Percentiles rank a stretch among this genome's conserved stretches.
These are phyloP conservation scores for Rhamnella rubrinervis DNA, from an alignment of 331 rosid genomes.

Conservation along the genomic window DNA sequence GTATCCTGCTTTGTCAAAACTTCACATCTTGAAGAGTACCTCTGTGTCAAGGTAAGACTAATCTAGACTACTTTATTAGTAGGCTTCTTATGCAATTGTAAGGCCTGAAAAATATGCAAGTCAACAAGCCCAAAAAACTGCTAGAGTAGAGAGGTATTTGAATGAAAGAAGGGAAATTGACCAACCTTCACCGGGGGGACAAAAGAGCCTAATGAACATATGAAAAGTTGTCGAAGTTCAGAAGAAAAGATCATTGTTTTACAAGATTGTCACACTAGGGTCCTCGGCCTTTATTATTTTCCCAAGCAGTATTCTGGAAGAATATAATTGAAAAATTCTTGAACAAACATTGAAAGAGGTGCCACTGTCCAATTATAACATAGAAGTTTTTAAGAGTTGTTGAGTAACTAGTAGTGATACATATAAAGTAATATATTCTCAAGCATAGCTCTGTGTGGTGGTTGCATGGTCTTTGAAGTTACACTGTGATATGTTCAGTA, in stretches of 20 bases:
- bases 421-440: background rate
- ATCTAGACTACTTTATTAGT: background rate
- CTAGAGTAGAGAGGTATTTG: background rate
- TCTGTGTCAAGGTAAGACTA: conserved; percentile 75
- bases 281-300: no score
- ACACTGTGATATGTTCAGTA: conserved; percentile 4
- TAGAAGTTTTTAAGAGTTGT: background rate
- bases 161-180: no score
- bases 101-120: background rate
- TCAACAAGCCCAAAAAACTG: background rate
- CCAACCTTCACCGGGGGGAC: no score
- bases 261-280: no score
- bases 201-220: no score
- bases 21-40: conserved; percentile 90
- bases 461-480: background rate
- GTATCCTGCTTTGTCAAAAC: conserved; percentile 97
- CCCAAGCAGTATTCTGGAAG: no score
- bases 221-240: no score
- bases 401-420: background rate
- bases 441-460: background rate
- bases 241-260: no score
- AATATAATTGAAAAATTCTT: background rate
- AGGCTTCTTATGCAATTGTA: background rate
- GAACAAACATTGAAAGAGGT: background rate
- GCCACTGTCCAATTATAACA: background rate